Evolutionary conservation across 106 monocot species (phyloP), one percentile per base, ranked within the genome.

Genomic region (Allium fistulosum): DNA sequence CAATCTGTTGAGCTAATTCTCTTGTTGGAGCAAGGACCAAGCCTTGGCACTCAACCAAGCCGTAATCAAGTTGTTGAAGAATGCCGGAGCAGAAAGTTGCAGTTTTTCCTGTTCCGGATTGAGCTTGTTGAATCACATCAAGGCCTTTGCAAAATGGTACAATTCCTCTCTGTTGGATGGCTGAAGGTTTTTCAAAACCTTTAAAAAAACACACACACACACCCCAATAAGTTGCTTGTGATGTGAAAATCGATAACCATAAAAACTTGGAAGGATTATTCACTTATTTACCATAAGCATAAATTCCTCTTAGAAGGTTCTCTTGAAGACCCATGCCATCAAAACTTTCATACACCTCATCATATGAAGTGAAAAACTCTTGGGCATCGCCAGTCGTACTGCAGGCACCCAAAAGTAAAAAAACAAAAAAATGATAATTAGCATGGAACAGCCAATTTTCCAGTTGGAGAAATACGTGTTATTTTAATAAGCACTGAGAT

Each of bases 111-210:
- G 82, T 83, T 10, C 78, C 82, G 9, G 82, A 78, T 53, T 83
- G 82, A 7, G 82, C 79, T 45, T 75, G 75, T 62, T 79, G 78
- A 47, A 83, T 75, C 28, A 83, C 83, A 79, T 83, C 78, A 63
- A 74, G 71, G 7, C 83, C 83, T 64, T 75, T 75, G 52, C 70
- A 75, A 63, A 83, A 79, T 14, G 78, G 83, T 28, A 79, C 78
- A 68, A 79, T 83, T 56, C 78, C 83, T 63, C 83, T 74, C 28
- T 79, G 79, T 47, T 83, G 83, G 61, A 79, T 83, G 13, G 83
- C 79, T 10, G 83, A 83, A 15, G 83, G 83, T 17, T 79, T 83
- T 60, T 83, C 83, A 69, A 79, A 83, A n/a, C 83, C 83, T 78
- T 56, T 53, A 57, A 13, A 11, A 53, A 26, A 26, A 6, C 61